A percentile compares a stretch with the other conserved stretches of the same genome.
Evolutionary conservation across 805 yeast genomes (phyloP).

Genomic region (Kuraishia cidri): DNA sequence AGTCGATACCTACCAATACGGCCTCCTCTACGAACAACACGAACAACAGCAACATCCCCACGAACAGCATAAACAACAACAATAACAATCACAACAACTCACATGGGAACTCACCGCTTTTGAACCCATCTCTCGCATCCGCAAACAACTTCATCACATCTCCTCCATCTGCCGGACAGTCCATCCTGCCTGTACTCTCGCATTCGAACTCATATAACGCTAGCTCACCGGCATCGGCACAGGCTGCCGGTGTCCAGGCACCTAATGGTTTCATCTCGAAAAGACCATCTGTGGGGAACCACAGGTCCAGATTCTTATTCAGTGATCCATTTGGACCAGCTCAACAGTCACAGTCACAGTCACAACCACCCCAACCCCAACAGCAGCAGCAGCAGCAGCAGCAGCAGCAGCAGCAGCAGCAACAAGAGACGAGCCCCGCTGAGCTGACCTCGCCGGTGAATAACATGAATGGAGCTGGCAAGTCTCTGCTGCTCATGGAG

Average conservation of each 20-base stretch:
- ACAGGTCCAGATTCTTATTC: conserved; percentile 61
- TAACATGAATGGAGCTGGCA: conserved; percentile 22
- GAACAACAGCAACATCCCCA: conserved; percentile 2
- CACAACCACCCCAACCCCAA: no score
- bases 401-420: no score
- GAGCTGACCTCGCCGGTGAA: conserved; percentile 20
- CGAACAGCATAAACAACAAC: conserved; percentile 3
- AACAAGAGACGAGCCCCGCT: conserved; percentile 6
- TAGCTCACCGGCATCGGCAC: not conserved
- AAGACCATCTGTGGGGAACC: conserved; percentile 46
- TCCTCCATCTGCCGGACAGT: conserved; percentile 6
- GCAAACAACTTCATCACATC: conserved; percentile 3
- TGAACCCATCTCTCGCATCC: not conserved
- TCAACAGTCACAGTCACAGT: no score
- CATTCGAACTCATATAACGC: not conserved
- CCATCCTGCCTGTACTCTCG: conserved; percentile 1
- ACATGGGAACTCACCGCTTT: conserved; percentile 3
- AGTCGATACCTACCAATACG: not conserved
- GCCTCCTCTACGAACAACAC: conserved; percentile 4
- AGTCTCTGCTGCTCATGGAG: conserved; percentile 34
- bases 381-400: no score
- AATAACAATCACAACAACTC: conserved; percentile 8
- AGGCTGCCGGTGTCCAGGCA: not conserved
- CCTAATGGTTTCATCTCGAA: conserved; percentile 16
- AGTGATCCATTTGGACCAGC: conserved; percentile 44